Percentiles rank a stretch among this genome's conserved stretches.
Conservation (phyloP, 495 filamentous ascomycete species). For the Friedmanniomyces endolithicus region DNA sequence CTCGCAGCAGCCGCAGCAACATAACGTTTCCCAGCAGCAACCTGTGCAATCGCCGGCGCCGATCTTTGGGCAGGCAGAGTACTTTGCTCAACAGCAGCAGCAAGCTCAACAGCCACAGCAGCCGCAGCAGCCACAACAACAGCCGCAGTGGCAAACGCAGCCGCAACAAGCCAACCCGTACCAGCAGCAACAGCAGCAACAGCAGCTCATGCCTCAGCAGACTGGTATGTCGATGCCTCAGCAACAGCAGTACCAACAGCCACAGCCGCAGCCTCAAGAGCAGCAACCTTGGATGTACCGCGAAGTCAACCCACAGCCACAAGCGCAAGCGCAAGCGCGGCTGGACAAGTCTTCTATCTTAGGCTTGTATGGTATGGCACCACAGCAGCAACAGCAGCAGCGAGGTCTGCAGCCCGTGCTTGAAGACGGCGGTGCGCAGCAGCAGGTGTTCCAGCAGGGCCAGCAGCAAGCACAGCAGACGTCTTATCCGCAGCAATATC, state of each 20-base stretch:
- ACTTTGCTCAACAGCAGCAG: constrained; percentile 17
- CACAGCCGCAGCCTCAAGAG: constrained; percentile 2
- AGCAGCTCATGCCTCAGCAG: constrained; percentile 6
- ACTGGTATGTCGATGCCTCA: constrained; percentile 16
- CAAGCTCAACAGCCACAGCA: constrained; percentile 26
- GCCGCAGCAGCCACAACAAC: constrained; percentile 21
- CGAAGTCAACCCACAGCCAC: constrained; percentile 25
- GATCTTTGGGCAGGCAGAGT: constrained; percentile 21
- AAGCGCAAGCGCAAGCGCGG: constrained; percentile 40
- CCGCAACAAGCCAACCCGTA: constrained; percentile 12
- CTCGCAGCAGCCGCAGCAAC: constrained; percentile 19
- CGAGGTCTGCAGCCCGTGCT: constrained; percentile 23
- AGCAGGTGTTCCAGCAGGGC: constrained; percentile 14
- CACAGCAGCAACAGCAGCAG: constrained; percentile 58
- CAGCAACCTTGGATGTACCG: constrained; percentile 5
- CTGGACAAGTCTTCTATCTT: constrained; percentile 76
- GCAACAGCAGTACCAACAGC: constrained; percentile 20
- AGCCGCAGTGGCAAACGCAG: constrained; percentile 15
- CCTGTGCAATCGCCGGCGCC: constrained; percentile 30
- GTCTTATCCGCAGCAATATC: constrained; percentile 18
- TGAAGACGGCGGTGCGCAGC: constrained; percentile 15
- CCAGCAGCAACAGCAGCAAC: constrained; percentile 12
- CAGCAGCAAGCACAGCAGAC: constrained; percentile 18
- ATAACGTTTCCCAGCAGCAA: constrained; percentile 25
- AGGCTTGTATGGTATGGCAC: constrained; percentile 63